Evolutionary conservation across 257 asterid species (phyloP).

Genomic region (Ilex asprella): DNA sequence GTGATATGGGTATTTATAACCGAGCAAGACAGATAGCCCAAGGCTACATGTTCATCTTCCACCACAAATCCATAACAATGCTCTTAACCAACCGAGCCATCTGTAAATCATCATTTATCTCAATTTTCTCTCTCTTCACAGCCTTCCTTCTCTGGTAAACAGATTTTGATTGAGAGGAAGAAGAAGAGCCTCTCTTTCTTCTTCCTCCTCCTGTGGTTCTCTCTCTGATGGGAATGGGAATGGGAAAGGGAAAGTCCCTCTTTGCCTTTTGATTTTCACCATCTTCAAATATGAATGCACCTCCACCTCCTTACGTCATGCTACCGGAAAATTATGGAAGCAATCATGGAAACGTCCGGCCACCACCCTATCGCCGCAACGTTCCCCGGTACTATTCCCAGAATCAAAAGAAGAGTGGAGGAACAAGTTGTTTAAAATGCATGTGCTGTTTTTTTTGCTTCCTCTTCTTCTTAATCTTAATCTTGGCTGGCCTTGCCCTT

Average conservation of each 20-base stretch:
- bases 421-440: slow-evolving; percentile 22
- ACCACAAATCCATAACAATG: slow-evolving; percentile 18
- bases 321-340: slow-evolving; percentile 11
- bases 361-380: slow-evolving; percentile 25
- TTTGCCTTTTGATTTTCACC: neutral
- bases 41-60: no score
- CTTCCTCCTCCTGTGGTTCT: slow-evolving; percentile 1
- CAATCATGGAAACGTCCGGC: slow-evolving; percentile 3
- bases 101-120: neutral
- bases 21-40: no score
- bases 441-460: slow-evolving; percentile 44
- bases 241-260: neutral
- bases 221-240: slow-evolving; percentile 1
- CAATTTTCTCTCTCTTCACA: neutral
- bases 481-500: neutral
- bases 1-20: no score
- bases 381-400: slow-evolving; percentile 31
- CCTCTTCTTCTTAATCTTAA: slow-evolving; percentile 26
- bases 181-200: slow-evolving; percentile 4
- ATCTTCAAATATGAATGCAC: slow-evolving; percentile 2
- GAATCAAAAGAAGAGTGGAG: slow-evolving; percentile 1
- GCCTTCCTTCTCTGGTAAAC: neutral
- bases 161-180: slow-evolving; percentile 3
- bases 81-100: slow-evolving; percentile 4
- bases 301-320: slow-evolving; percentile 36